Evolutionary conservation across 345 rosid species (phyloP).

Genomic region (Nephelium lappaceum): DNA sequence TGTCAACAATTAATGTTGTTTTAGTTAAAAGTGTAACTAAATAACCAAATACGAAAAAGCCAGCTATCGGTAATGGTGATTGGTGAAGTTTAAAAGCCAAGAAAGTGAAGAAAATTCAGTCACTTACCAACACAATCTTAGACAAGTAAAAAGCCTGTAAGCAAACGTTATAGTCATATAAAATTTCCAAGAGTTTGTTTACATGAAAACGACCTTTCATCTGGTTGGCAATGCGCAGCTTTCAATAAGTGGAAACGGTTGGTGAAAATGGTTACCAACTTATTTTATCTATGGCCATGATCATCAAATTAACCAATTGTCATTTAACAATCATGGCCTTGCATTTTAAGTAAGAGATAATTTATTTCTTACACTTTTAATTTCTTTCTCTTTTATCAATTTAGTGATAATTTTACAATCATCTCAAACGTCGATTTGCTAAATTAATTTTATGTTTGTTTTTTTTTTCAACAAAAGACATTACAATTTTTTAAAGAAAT

Average conservation of each 20-base stretch:
- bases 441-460: too few relatives aligned
- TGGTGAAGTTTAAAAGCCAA: conserved; percentile 27
- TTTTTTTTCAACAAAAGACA: too few relatives aligned
- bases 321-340: conserved; percentile 15
- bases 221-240: conserved; percentile 30
- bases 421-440: too few relatives aligned
- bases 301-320: conserved; percentile 22
- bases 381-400: not conserved
- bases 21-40: too few relatives aligned
- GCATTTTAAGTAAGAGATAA: conserved; percentile 4
- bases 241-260: conserved; percentile 28
- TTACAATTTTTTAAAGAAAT: too few relatives aligned
- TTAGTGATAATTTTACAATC: not conserved
- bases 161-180: not conserved
- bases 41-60: not conserved
- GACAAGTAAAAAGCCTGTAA: conserved; percentile 14
- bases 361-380: not conserved
- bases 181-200: not conserved
- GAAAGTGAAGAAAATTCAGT: conserved; percentile 10
- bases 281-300: not conserved
- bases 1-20: not conserved
- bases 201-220: not conserved
- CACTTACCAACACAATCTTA: conserved; percentile 9
- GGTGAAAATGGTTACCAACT: conserved; percentile 49
- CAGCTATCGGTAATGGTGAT: not conserved